These are phyloP conservation scores for Chaetomium globosum DNA, from an alignment of 2,329 filamentous ascomycete genomes.

Conservation along the genomic window DNA sequence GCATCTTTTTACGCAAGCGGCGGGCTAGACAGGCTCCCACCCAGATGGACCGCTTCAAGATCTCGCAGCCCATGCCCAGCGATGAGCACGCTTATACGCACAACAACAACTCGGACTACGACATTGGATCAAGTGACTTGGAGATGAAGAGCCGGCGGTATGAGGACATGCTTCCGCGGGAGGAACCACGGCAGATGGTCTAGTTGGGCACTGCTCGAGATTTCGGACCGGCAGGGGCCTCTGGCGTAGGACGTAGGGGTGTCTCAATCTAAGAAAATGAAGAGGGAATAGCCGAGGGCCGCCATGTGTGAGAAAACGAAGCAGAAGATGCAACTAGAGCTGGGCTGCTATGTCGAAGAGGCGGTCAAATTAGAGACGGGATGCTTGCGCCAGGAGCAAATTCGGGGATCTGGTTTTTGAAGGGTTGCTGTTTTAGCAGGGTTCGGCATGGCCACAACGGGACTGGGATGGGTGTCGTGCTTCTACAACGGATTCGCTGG, in stretches of 20 bases:
- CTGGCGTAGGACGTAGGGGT: neutral
- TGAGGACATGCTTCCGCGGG: slow-evolving; percentile 60
- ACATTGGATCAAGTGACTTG: slow-evolving; percentile 49
- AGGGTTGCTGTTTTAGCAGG: neutral
- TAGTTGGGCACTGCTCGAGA: slow-evolving; percentile 24
- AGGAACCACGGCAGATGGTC: slow-evolving; percentile 50
- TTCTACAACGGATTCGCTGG: neutral
- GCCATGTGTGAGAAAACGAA: neutral
- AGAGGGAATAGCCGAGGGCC: neutral
- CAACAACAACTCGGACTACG: slow-evolving; percentile 44
- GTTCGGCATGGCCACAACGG: neutral
- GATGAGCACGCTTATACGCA: slow-evolving; percentile 47
- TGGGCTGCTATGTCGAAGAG: neutral
- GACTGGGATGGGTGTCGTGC: neutral
- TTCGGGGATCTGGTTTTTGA: neutral
- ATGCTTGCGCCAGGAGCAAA: neutral
- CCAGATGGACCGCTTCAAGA: slow-evolving; percentile 45
- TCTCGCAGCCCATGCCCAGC: slow-evolving; percentile 56
- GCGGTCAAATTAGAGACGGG: neutral
- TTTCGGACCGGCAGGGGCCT: slow-evolving; percentile 7
- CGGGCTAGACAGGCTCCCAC: slow-evolving; percentile 28
- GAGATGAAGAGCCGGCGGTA: slow-evolving; percentile 58
- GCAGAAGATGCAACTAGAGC: neutral
- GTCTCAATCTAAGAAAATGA: slow-evolving; percentile 2
- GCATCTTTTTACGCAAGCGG: slow-evolving; percentile 44